Evolutionary conservation across 345 rosid genomes (phyloP).

Genomic region (Gossypium raimondii): DNA sequence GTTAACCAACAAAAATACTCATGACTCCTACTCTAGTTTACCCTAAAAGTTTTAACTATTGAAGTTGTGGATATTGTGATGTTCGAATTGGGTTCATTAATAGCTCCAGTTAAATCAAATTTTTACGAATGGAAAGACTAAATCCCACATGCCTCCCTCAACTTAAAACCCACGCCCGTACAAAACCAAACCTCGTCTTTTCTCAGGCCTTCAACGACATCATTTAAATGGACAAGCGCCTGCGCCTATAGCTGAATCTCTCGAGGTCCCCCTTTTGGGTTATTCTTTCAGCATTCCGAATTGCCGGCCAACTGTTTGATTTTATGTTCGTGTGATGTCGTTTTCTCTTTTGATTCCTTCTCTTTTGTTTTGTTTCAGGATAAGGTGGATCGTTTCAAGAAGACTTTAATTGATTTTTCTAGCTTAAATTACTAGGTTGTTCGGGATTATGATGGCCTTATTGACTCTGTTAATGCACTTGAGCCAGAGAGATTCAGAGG

Average conservation of each 20-base stretch:
- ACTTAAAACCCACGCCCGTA: constrained; percentile 25
- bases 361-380: constrained; percentile 28
- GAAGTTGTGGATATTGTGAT: no score
- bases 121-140: no score
- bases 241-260: constrained; percentile 30
- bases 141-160: constrained; percentile 6
- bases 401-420: constrained; percentile 43
- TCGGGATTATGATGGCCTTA: constrained; percentile 71
- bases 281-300: background rate
- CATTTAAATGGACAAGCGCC: constrained; percentile 11
- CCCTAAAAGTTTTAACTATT: no score
- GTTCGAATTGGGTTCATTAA: no score
- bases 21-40: no score
- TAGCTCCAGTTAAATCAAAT: no score
- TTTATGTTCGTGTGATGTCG: constrained; percentile 27
- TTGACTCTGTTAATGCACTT: constrained; percentile 53
- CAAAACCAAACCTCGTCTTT: constrained; percentile 23
- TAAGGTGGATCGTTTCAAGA: constrained; percentile 39
- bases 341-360: background rate
- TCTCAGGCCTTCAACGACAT: constrained; percentile 17
- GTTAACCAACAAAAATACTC: no score
- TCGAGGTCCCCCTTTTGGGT: constrained; percentile 32
- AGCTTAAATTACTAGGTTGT: constrained; percentile 89
- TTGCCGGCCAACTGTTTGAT: constrained; percentile 48
- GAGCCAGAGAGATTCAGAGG: constrained; percentile 46